Percentiles rank a stretch among this genome's conserved stretches.
These are phyloP conservation scores for Rhynchosporium agropyri DNA, from an alignment of 2,329 filamentous ascomycete genomes.

Conservation along the genomic window DNA sequence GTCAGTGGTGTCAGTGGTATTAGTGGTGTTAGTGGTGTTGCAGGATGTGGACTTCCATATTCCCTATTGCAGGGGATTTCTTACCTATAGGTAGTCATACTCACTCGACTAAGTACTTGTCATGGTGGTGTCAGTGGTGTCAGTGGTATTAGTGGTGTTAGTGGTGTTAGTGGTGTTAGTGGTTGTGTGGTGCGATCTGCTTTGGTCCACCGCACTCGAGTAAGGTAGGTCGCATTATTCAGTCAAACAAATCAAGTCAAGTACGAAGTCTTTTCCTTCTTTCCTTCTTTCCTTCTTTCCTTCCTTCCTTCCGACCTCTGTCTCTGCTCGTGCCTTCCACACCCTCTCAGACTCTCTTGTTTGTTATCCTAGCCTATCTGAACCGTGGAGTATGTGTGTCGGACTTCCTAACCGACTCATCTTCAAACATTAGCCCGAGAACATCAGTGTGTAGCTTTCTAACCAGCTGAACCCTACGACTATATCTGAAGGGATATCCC, in stretches of 20 bases:
- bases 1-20: background rate
- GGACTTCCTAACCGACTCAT: slow-evolving; percentile 10
- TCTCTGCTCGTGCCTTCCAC: background rate
- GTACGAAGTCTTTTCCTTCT: slow-evolving; percentile 19
- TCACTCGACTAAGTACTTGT: background rate
- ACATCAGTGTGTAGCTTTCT: slow-evolving; percentile 10
- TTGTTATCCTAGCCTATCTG: no score
- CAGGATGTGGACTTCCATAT: slow-evolving; percentile 4
- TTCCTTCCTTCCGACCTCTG: background rate
- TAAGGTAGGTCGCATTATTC: slow-evolving; percentile 12
- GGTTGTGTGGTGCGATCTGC: background rate
- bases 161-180: slow-evolving; percentile 14
- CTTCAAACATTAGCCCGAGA: slow-evolving; percentile 11
- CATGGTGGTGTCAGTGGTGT: background rate
- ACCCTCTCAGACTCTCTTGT: background rate
- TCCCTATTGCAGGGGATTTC: slow-evolving; percentile 7
- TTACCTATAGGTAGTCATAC: background rate
- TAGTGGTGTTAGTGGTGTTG: no score
- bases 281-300: background rate
- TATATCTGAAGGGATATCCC: slow-evolving; percentile 5
- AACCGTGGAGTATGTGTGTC: background rate
- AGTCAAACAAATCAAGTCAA: slow-evolving; percentile 10
- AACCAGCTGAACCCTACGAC: slow-evolving; percentile 3
- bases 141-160: no score
- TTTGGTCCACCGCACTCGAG: slow-evolving; percentile 14